Evolutionary conservation across 2,329 filamentous ascomycete species (phyloP).

Genomic region (Alternaria metachromatica): DNA sequence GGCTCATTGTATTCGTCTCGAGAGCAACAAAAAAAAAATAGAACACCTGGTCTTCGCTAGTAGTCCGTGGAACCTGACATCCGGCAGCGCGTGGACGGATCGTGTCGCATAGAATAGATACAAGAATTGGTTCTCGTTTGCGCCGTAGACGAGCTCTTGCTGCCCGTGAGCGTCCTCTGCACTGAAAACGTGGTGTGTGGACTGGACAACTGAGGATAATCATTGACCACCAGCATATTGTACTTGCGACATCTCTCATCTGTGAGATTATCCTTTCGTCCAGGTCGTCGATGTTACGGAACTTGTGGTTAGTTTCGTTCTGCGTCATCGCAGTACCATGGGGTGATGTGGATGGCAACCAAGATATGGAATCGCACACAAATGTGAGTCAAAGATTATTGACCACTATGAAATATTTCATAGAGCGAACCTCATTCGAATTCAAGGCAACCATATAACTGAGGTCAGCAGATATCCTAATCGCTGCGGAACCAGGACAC

Average conservation of each 20-base stretch:
- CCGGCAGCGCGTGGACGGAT: background rate
- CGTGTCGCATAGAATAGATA: background rate
- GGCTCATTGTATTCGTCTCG: background rate
- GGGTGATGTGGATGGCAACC: background rate
- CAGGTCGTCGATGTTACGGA: background rate
- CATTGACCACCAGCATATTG: background rate
- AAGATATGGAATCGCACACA: background rate
- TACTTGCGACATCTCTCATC: background rate
- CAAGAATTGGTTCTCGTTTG: background rate
- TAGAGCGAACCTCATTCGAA: background rate
- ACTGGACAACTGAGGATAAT: background rate
- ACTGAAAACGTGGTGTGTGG: background rate
- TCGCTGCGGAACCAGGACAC: background rate
- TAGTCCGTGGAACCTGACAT: background rate
- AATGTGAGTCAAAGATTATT: background rate
- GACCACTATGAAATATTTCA: background rate
- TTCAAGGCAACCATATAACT: background rate
- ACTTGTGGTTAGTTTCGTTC: background rate
- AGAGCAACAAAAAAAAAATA: background rate
- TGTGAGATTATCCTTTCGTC: background rate
- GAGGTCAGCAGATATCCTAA: background rate
- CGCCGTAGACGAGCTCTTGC: background rate
- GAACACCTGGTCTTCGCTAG: background rate
- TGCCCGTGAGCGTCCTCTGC: background rate
- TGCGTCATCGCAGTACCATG: background rate